Evolutionary conservation across 768 basidiomycete genomes (phyloP).

Genomic region (Ephemerocybe angulata): DNA sequence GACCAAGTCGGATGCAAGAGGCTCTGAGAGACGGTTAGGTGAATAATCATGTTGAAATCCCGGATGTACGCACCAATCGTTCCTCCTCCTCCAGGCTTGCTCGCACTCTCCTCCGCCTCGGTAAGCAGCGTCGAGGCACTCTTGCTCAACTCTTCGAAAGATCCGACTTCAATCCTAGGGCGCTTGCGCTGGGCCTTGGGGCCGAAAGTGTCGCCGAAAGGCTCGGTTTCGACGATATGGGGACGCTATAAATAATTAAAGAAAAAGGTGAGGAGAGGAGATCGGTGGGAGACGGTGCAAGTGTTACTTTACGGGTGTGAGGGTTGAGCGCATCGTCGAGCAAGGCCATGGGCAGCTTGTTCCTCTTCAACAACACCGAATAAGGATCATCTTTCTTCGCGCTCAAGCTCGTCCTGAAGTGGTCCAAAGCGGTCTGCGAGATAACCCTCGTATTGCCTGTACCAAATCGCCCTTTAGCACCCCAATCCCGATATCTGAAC

Average conservation of each 20-base stretch:
- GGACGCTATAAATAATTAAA: slow-evolving; percentile 51
- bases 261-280: neutral
- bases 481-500: neutral
- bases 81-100: slow-evolving; percentile 31
- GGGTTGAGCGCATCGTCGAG: slow-evolving; percentile 87
- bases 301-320: slow-evolving; percentile 62
- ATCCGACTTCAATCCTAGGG: slow-evolving; percentile 82
- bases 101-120: slow-evolving; percentile 45
- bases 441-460: slow-evolving; percentile 97
- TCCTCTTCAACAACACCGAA: slow-evolving; percentile 87
- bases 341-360: slow-evolving; percentile 96
- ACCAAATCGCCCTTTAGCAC: slow-evolving; percentile 1
- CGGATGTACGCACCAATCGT: slow-evolving; percentile 40
- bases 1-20: slow-evolving; percentile 44
- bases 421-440: slow-evolving; percentile 92
- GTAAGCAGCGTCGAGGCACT: slow-evolving; percentile 53
- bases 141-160: slow-evolving; percentile 86
- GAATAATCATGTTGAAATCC: neutral
- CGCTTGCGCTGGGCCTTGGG: slow-evolving; percentile 93
- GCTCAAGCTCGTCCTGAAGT: slow-evolving; percentile 87
- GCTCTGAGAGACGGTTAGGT: slow-evolving; percentile 31
- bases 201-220: slow-evolving; percentile 92
- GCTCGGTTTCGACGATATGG: slow-evolving; percentile 95
- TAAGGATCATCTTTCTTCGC: slow-evolving; percentile 91
- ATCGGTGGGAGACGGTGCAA: neutral